Base-by-base conservation (phyloP, 176 grass and related monocot genomes). In the Urochloa ruziziensis region DNA sequence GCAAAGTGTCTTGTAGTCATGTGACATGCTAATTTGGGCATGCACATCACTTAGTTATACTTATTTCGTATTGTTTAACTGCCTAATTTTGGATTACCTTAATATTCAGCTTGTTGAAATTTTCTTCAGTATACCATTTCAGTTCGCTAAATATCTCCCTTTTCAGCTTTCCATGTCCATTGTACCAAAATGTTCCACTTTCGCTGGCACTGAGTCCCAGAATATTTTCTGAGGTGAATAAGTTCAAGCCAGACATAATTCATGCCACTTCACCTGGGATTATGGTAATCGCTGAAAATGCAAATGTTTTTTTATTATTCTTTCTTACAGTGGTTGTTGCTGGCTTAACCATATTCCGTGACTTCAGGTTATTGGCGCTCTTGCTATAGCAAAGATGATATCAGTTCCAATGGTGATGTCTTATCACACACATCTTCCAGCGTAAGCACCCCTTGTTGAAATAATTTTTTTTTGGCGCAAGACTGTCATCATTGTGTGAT, bases 401-500 rank as follows among this genome's bases (percentile, higher is more conserved):
- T 96, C 91, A 82, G 83, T 94, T 77, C 97, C 97, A 42, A 78
- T 99, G 70, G 85, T 99, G 49, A 96, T 99, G 97, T 99, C 97
- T 37, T 99, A 99, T 81, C 97, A 99, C 84, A 99, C 97, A 57
- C 97, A 99, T 91, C 87, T 99, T 85, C 93, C 97, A 84, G 88
- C 72, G 91, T 96, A 80, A 96, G 87, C 78, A 86, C 57, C 68
- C 70, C 48, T 44, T 69, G 43, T 53, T 58, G 14, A 46, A 67
- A 81, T 46, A 42, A n/a, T n/a, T n/a, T 62, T 34, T 58, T 62
- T 62, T 62, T 19, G 16, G 14, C 62, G 1, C 39, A 37, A 79
- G 6, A 33, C 0, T 12, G 9, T 30, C 60, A 46, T 66, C 46
- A 67, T 28, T 68, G 48, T 28, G 24, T 34, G 16, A 70, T 23